Evolutionary conservation across 768 basidiomycete species (phyloP), one percentile per base, ranked within the genome.

Genomic region (Galerina sulciceps): DNA sequence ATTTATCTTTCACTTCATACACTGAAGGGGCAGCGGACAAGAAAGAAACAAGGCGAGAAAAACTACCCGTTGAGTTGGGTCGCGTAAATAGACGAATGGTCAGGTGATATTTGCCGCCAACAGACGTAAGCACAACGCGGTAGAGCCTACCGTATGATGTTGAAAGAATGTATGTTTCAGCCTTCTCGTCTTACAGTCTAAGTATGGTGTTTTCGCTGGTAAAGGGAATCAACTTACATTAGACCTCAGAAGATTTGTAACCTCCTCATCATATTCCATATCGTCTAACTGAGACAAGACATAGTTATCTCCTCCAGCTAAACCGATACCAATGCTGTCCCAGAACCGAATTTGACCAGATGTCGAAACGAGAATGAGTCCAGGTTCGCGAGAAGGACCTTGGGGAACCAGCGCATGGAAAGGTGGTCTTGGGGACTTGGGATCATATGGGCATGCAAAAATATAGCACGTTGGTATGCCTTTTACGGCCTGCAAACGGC

Each of bases 391-490:
- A 11, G 84, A 80, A 4, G 80, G 60, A 11, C 82, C 83, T 65
- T 84, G 84, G 14, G 91, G 89, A 18, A 93, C 83, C 14, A 94
- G 82, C n/a, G 80, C 79, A 73, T 86, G 82, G 38, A 84, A 75
- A 11, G 84, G 79, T 37, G 84, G 81, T 46, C 73, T 68, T 1
- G 70, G 67, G 35, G 73, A 71, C 18, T 73, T 71, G 18, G 75
- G 61, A 56, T 80, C 76, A 58, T 74, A 73, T 4, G 91, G 91
- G 67, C 88, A 91, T 10, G 86, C 78, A 64, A 93, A 91, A 44
- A 93, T 92, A 64, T 93, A 93, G 69, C 91, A 92, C 10, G 90
- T 93, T 9, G 90, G 89, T 36, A 83, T 85, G 23, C 89, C 86
- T 69, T 84, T 86, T 57, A 89, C 78, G 1, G 86, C 84, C 79